Base-by-base conservation (phyloP, 768 basidiomycete genomes). In the Auriscalpium microsporum region DNA sequence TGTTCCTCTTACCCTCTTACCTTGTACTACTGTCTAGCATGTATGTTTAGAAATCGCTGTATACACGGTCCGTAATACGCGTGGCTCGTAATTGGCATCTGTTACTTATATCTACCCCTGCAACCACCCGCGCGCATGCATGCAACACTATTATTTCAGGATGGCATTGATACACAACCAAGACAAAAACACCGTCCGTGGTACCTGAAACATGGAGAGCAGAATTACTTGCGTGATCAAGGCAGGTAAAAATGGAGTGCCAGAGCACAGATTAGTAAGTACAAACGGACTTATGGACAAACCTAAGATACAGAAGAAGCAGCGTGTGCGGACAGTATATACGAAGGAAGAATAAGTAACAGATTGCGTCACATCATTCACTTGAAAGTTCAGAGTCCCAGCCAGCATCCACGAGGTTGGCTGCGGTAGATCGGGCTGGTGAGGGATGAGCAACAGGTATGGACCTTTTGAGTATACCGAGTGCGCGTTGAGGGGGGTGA, bases 331-430 rank as follows among this genome's bases (percentile, higher is more conserved):
- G 13, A 7, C 21, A 4, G 21, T 48, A 48, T 11, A 48, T 48
- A 48, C 28, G 21, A 48, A 17, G 17, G n/a, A 48, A 48, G n/a
- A 13, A 33, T 50, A 5, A 50, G 23, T 50, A 34, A n/a, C 49
- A 23, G 35, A 50, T n/a, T 13, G 28, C n/a, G n/a, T 14, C 19
- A 14, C 19, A 23, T 48, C 19, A 17, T 42, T 58, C 57, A 10
- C 28, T 45, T 47, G 57, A 59, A 52, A 48, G 40, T 14, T 61
- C 60, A 17, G 58, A 51, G 45, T 56, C 60, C 60, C 60, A 61
- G 8, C 55, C 58, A 5, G 58, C 60, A 16, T 54, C 42, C 11
- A 59, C 45, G 28, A 59, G 55, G 33, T 52, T 44, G 21, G 54
- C 52, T 33, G 59, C 45, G 13, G 52, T 44, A 9, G 55, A 36